Conservation (phyloP, 257 asterid species). For the Agastache rugosa region DNA sequence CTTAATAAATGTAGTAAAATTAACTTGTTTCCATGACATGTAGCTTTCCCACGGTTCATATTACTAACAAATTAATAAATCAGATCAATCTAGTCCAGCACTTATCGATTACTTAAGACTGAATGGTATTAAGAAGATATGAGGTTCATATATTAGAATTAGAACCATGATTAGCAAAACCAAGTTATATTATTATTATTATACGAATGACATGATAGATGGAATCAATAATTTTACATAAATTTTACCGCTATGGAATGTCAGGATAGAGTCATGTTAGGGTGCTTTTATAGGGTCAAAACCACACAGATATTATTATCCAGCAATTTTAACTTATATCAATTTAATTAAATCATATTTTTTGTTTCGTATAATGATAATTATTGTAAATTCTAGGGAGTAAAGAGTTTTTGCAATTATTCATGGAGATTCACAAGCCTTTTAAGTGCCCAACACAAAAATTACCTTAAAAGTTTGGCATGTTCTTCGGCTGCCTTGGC, state of each 20-base stretch:
- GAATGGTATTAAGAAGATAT: not conserved
- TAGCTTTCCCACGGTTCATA: conserved; percentile 1
- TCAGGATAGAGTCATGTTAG: no score
- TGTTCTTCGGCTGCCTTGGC: conserved; percentile 99
- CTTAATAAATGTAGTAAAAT: conserved; percentile 16
- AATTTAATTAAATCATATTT: not conserved
- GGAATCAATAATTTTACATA: not conserved
- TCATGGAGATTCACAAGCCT: conserved; percentile 27
- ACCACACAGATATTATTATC: not conserved
- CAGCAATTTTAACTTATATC: not conserved
- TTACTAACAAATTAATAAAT: not conserved
- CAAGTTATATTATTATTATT: not conserved
- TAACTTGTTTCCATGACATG: conserved; percentile 17
- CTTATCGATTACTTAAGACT: not conserved
- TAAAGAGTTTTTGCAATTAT: conserved; percentile 14
- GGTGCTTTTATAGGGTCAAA: not conserved
- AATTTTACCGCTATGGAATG: not conserved
- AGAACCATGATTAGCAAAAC: conserved; percentile 6
- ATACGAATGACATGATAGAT: conserved; percentile 20
- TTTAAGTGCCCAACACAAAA: conserved; percentile 12
- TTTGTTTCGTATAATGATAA: not conserved
- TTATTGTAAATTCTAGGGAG: not conserved
- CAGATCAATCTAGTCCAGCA: conserved; percentile 2
- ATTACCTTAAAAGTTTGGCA: conserved; percentile 86
- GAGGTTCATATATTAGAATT: conserved; percentile 16